Evolutionary conservation across 2,329 filamentous ascomycete genomes (phyloP), one percentile per base, ranked within the genome.

Genomic region (Teratosphaeria viscida): DNA sequence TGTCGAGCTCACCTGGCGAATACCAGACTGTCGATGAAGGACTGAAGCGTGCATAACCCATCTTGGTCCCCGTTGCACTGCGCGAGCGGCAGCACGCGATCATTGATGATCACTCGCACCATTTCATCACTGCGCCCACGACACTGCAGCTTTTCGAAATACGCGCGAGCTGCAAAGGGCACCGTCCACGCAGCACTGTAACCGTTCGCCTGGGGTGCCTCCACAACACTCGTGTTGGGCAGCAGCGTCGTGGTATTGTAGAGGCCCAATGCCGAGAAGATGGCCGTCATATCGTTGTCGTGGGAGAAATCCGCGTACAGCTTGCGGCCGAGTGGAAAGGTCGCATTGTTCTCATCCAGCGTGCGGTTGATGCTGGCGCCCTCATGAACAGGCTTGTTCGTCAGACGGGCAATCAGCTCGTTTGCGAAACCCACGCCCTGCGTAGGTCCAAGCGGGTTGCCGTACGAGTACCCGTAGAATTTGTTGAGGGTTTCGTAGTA

Each of bases 221-320:
- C 76, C 47, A 80, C 71, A 29, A 83, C 72, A 0, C 71, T 75
- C 1, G 73, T 75, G 55, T 76, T 78, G 0, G 75, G 74, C 2
- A 79, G 69, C 11, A 80, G 76, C 14, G 71, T 68, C 0, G 84
- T 89, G 52, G 74, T 75, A 65, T 91, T 88, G 75, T 90, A 95
- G 29, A 96, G 76, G 0, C 90, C 89, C 63, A 96, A 70, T 0
- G 90, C 90, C 5, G 84, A 85, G 70, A 88, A 88, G 6, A 95
- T 84, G 7, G 82, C 81, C 34, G 83, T 84, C 85, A 96, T 90
- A 70, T 88, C 85, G 72, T 95, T 96, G 74, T 96, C 92, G 73
- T 96, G 92, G 63, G 86, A 89, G 70, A 96, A 96, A 73, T 96
- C 92, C 0, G 90, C 91, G 69, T 95, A 96, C 1, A 96, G 75